These are phyloP conservation scores for Areca catechu DNA, from an alignment of 176 grass and related monocot species.

Conservation along the genomic window DNA sequence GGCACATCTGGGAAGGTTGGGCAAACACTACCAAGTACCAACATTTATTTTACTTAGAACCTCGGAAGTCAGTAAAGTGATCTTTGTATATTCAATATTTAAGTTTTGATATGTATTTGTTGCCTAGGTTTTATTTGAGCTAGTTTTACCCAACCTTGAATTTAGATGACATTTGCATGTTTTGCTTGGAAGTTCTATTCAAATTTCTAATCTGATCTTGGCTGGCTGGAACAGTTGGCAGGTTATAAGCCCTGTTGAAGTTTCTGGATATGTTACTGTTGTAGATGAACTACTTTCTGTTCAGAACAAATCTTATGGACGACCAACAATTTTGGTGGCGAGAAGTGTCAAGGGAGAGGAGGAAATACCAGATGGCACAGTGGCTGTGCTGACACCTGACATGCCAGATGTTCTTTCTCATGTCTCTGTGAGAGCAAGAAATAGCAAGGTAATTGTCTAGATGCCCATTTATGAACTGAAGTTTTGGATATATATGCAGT, in stretches of 20 bases:
- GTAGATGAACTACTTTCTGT: conserved; percentile 70
- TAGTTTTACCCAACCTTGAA: background rate
- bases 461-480: background rate
- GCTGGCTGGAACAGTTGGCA: conserved; percentile 65
- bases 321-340: conserved; percentile 80
- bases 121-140: background rate
- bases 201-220: conserved; percentile 15
- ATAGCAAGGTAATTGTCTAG: conserved; percentile 67
- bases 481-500: too few species aligned
- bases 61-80: background rate
- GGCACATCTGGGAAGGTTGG: conserved; percentile 80
- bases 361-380: conserved; percentile 84
- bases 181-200: background rate
- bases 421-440: conserved; percentile 95
- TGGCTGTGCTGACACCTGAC: conserved; percentile 89
- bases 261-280: conserved; percentile 70
- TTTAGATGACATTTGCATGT: background rate
- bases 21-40: background rate
- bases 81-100: background rate
- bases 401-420: conserved; percentile 99
- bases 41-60: too few species aligned
- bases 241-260: conserved; percentile 92
- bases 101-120: background rate
- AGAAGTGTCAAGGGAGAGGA: conserved; percentile 96
- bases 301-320: conserved; percentile 77